Conservation (phyloP, 352 stramenopile genomes). For the Pythium sukuiense region DNA sequence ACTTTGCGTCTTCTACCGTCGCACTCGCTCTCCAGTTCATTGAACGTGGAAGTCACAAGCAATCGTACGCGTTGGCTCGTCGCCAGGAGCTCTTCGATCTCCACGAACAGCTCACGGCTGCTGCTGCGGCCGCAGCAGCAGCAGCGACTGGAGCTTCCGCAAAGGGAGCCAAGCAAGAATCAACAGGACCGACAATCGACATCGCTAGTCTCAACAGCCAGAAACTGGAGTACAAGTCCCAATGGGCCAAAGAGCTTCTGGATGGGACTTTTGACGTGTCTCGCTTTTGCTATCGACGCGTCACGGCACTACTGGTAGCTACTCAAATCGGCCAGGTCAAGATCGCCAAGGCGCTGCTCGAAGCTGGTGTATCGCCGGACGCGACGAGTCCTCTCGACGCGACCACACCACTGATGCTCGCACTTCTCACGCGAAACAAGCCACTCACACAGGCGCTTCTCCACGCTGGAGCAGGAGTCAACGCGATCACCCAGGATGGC, state of each 20-base stretch:
- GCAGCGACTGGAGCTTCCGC: not conserved
- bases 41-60: slow-evolving; percentile 22
- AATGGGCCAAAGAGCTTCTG: slow-evolving; percentile 52
- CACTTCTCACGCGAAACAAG: slow-evolving; percentile 42
- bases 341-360: slow-evolving; percentile 39
- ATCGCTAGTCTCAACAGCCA: slow-evolving; percentile 16
- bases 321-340: slow-evolving; percentile 40
- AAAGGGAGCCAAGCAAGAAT: slow-evolving; percentile 13
- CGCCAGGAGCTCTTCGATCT: slow-evolving; percentile 20
- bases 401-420: slow-evolving; percentile 60
- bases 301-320: slow-evolving; percentile 55
- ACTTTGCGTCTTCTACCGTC: slow-evolving; percentile 29
- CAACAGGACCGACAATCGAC: slow-evolving; percentile 11
- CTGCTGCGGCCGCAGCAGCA: not conserved
- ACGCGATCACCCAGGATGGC: slow-evolving; percentile 56
- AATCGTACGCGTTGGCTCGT: slow-evolving; percentile 3
- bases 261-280: slow-evolving; percentile 37
- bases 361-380: slow-evolving; percentile 39
- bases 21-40: slow-evolving; percentile 37
- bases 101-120: slow-evolving; percentile 19
- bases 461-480: slow-evolving; percentile 35
- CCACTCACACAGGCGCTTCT: slow-evolving; percentile 30
- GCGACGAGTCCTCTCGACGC: slow-evolving; percentile 29
- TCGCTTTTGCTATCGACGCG: slow-evolving; percentile 51
- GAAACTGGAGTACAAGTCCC: slow-evolving; percentile 29